Base-by-base conservation (phyloP, 2,329 filamentous ascomycete species). In the Trichoderma simmonsii region DNA sequence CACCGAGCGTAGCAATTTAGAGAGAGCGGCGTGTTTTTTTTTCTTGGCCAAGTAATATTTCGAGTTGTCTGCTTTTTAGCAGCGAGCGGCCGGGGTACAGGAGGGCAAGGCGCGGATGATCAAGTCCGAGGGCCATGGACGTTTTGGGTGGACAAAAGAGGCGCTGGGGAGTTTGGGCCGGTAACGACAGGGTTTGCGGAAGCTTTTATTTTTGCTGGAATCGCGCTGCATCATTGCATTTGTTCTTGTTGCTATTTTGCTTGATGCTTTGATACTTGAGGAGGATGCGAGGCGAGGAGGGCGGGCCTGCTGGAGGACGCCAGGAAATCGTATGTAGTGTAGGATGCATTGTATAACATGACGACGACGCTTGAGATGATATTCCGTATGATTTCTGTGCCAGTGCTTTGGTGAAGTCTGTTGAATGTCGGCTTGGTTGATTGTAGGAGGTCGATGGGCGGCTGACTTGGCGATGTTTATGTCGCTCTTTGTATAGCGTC, bases 321-420 rank as follows among this genome's bases (percentile, higher is more conserved):
- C 71, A 60, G 72, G 70, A 63, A 63, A 56, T 62, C 61, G 36
- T 68, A 70, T 73, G 74, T 75, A 73, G 73, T 63, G 71, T 72
- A 72, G 60, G 66, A 72, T 73, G 75, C 74, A 73, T 76, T 72
- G 75, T 77, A 77, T 73, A 71, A 71, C 74, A 76, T 73, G 60
- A 71, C 57, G n/a, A 56, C 54, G 39, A 70, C 65, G 65, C 65
- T 34, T 36, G 60, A 63, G 32, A 63, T 26, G 43, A 64, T 39
- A n/a, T 30, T 36, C 3, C 18, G n/a, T n/a, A n/a, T n/a, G n/a
- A n/a, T n/a, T n/a, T 6, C 21, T 34, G n/a, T 65, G 63, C 3
- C 48, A 30, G 9, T 32, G 43, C 5, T 36, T 21, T 5, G 1
- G 48, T 26, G 12, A 54, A 7, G 26, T 7, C 18, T 60, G 24